Base-by-base conservation (phyloP, 305 asterid genomes). In the Solanum hybrid region DNA sequence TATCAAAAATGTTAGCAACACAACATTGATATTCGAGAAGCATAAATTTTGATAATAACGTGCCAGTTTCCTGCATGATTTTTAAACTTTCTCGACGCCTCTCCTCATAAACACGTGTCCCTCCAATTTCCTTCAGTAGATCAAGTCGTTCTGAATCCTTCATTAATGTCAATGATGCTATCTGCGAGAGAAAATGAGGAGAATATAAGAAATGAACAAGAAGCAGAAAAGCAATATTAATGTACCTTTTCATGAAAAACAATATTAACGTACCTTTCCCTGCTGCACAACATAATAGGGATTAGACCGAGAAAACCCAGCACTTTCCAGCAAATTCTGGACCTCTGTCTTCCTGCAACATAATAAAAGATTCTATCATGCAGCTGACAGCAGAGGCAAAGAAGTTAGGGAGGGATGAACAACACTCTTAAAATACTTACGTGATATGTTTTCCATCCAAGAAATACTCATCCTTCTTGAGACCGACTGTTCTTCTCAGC, bases 231-330 rank as follows among this genome's bases (percentile, higher is more conserved):
- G 88, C 45, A 85, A 70, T 29, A 34, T 84, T 45, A 41, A 31
- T 94, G 72, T 94, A 97, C 98, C 91, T 97, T 97, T 78, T n/a
- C 15, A 68, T 68, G 75, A 75, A 84, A n/a, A 77, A 89, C 36
- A 84, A 70, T 32, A 34, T 84, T 41, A 37, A 26, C 93, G 39
- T 93, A 97, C 99, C 92, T 97, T 97, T 78, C 99, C 99, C 93
- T 97, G 99, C 93, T 97, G 99, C 94, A 97, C 99, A 87, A 97
- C 99, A 92, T 97, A 97, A 93, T 97, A 97, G 39, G 99, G 99
- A 95, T 97, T 97, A 86, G 99, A 97, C 91, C 99, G 99, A 92
- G 99, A 97, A 91, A 97, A 97, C 87, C 99, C 99, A 57, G 99
- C 99, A 97, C 99, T 97, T 93, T 97, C 99, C 87, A 97, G 98